Evolutionary conservation across 2,329 filamentous ascomycete genomes (phyloP), one percentile per base, ranked within the genome.

Genomic region (Juglanconis juglandina): DNA sequence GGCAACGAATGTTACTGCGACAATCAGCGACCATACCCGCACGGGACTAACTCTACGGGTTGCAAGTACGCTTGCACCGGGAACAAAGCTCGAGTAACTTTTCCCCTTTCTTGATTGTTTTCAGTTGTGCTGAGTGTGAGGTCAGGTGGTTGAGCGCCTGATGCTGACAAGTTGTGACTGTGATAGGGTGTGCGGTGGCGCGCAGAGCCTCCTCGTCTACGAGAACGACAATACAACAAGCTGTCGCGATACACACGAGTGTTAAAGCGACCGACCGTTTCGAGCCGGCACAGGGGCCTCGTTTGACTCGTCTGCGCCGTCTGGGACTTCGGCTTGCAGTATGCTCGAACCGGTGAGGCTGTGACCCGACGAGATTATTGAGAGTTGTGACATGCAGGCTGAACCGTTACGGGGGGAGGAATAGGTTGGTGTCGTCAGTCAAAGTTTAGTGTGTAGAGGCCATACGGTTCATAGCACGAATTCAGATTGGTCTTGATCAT

Each of bases 401-500:
- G 41, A 42, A 24, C 24, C 24, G 2, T 24, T 24, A 24, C 24
- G 24, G 24, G 24, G 24, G 24, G 24, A 24, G 24, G 24, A 24
- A 24, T 24, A 24, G 24, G 42, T 32, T 4, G 46, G 46, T 13
- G 24, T 30, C 6, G 5, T 24, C 2, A 24, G 24, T 24, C 24
- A 24, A 24, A 24, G 2, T 9, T 10, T 48, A 7, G 24, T 48
- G 32, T 10, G 6, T 32, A 48, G 46, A 32, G 17, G 39, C 39
- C 5, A 42, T 48, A 48, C 6, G 14, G 7, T 9, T 48, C 46
- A 48, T 24, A 9, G 13, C 17, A 48, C 17, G 4, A 14, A 44
- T 44, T 37, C 47, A 52, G 24, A 13, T 50, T 37, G 48, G 34
- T 37, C 41, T 61, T 57, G 49, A 32, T 52, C 54, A 63, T 63